phyloP scores from a whole-genome alignment of 2,329 filamentous ascomycete genomes.

The Harringtonia lauricola region DNA sequence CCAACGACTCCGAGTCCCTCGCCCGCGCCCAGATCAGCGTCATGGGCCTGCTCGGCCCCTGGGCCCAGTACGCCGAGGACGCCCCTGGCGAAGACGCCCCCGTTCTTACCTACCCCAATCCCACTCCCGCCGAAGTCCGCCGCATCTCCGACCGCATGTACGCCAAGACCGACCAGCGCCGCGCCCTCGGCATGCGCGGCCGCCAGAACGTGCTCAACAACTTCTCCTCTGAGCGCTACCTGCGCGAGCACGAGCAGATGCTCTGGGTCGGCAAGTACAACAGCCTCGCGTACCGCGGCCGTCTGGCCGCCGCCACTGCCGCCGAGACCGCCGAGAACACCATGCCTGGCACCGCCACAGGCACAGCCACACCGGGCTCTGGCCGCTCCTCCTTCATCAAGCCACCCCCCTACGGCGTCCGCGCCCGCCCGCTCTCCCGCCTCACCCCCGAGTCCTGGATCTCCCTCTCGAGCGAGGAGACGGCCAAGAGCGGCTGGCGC shows the following conservation, averaged over 20 bases:
- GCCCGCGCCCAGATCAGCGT: conserved; percentile 52
- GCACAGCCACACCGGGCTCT: not conserved
- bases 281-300: not conserved
- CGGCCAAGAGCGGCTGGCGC: not conserved
- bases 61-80: conserved; percentile 47
- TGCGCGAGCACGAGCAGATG: conserved; percentile 46
- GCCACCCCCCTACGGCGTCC: not conserved
- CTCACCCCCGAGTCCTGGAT: conserved; percentile 5
- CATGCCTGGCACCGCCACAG: not conserved
- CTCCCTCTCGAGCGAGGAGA: conserved; percentile 3
- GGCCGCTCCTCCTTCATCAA: not conserved
- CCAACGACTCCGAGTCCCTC: conserved; percentile 49
- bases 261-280: conserved; percentile 26
- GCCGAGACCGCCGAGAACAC: not conserved
- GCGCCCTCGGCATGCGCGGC: conserved; percentile 41
- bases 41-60: conserved; percentile 49
- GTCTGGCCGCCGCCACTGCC: not conserved
- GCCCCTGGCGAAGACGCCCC: conserved; percentile 24
- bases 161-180: conserved; percentile 43
- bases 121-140: conserved; percentile 36
- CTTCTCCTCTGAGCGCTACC: conserved; percentile 42
- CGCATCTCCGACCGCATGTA: conserved; percentile 47
- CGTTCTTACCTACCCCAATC: conserved; percentile 8
- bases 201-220: conserved; percentile 41
- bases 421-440: not conserved